phyloP scores from a whole-genome alignment of 441 rosid species.

The Rhodomyrtus psidioides region DNA sequence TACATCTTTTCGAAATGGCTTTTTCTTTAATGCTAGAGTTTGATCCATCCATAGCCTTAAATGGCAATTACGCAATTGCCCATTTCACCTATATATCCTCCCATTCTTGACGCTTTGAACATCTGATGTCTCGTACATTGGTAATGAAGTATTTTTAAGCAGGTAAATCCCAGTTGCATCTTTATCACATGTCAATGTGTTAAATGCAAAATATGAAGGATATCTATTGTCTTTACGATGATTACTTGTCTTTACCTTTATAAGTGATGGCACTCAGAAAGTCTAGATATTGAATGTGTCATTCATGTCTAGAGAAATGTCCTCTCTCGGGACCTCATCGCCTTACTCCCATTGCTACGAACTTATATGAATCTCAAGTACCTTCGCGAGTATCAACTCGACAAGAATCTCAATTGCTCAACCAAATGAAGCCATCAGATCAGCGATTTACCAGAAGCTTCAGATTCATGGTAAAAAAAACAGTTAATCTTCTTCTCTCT shows the following conservation, averaged over 20 bases:
- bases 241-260: not conserved
- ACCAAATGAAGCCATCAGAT: not conserved
- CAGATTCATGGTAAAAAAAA: not conserved
- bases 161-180: not conserved
- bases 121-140: not conserved
- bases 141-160: not conserved
- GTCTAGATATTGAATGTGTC: not conserved
- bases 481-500: not conserved
- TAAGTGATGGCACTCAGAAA: not conserved
- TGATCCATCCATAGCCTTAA: not conserved
- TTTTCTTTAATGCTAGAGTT: not conserved
- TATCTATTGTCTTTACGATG: not conserved
- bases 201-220: not conserved
- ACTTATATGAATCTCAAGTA: not conserved
- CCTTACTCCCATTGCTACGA: not conserved
- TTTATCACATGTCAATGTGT: not conserved
- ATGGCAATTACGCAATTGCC: not conserved
- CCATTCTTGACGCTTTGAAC: not conserved
- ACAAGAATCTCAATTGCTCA: not conserved
- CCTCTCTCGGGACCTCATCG: not conserved
- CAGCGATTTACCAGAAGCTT: not conserved
- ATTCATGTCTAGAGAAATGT: not conserved
- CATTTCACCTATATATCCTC: not conserved
- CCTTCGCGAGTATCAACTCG: not conserved
- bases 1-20: not conserved